phyloP scores from a whole-genome alignment of 1,139 yeast species.

The Geotrichum klebahnii region DNA sequence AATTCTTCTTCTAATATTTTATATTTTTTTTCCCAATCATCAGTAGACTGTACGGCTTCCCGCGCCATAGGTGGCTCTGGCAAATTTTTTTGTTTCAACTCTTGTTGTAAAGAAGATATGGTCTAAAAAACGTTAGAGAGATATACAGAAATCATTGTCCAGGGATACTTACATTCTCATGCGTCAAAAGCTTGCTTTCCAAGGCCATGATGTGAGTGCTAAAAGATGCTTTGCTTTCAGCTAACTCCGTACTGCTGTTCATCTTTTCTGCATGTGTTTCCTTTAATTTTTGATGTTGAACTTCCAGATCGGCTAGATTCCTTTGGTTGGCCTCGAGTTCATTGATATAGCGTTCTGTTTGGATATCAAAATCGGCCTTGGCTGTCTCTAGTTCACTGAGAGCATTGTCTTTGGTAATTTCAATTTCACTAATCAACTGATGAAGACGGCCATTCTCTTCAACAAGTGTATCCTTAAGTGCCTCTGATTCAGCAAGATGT shows the following conservation, averaged over 20 bases:
- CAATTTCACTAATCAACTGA: conserved; percentile 32
- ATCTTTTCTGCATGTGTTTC: conserved; percentile 24
- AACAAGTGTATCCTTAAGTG: conserved; percentile 33
- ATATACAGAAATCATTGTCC: background rate
- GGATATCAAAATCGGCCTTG: conserved; percentile 5
- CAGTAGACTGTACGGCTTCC: too few species aligned
- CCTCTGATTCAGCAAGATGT: conserved; percentile 34
- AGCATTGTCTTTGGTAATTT: conserved; percentile 26
- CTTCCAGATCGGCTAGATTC: conserved; percentile 12
- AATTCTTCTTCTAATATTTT: conserved; percentile 31
- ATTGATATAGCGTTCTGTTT: conserved; percentile 13
- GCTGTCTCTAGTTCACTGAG: conserved; percentile 9
- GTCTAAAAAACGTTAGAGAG: conserved; percentile 9
- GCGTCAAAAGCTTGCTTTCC: conserved; percentile 24
- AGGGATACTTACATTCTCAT: conserved; percentile 22
- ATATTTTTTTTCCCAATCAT: conserved; percentile 24
- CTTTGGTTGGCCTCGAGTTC: conserved; percentile 22
- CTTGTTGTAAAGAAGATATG: conserved; percentile 17
- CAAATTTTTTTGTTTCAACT: conserved; percentile 4
- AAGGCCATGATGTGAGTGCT: conserved; percentile 24
- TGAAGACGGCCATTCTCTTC: conserved; percentile 36
- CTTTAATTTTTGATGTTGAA: conserved; percentile 20
- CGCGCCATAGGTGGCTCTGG: too few species aligned
- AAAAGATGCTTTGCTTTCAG: conserved; percentile 26
- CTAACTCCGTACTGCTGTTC: conserved; percentile 25